Evolutionary conservation across 2,329 filamentous ascomycete species (phyloP).

Genomic region (Talaromyces pinophilus): DNA sequence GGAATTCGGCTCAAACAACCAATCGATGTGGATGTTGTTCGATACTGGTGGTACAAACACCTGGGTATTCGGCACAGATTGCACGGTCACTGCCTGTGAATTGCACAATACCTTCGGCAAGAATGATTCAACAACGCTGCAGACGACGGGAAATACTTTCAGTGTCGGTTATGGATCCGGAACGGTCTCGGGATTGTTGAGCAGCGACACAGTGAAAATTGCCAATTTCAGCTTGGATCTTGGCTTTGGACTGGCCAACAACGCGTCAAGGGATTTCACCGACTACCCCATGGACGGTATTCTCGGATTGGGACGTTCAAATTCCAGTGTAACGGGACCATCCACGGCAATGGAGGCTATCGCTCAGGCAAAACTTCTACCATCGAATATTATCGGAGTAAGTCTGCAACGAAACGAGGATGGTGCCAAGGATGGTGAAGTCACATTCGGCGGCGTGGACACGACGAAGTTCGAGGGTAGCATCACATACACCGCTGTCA

Average conservation of each 20-base stretch:
- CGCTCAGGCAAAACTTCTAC: conserved; percentile 56
- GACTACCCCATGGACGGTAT: conserved; percentile 87
- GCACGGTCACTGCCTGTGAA: conserved; percentile 65
- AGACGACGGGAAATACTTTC: conserved; percentile 58
- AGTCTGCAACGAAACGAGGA: conserved; percentile 69
- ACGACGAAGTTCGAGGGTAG: conserved; percentile 65
- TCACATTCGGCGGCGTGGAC: conserved; percentile 75
- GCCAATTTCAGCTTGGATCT: conserved; percentile 65
- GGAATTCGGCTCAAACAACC: conserved; percentile 51
- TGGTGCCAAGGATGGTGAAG: conserved; percentile 68
- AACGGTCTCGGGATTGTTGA: conserved; percentile 66
- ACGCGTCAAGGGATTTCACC: conserved; percentile 71
- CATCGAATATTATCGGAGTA: conserved; percentile 69
- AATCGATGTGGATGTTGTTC: conserved; percentile 56
- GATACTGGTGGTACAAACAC: conserved; percentile 65
- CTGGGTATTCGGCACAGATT: conserved; percentile 78
- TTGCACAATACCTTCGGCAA: conserved; percentile 70
- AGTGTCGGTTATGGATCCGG: conserved; percentile 76
- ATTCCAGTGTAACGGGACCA: conserved; percentile 45
- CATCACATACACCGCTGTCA: conserved; percentile 65
- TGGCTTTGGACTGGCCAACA: conserved; percentile 70
- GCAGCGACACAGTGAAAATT: conserved; percentile 66
- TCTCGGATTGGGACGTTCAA: conserved; percentile 70
- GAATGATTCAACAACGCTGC: conserved; percentile 64
- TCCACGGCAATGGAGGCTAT: conserved; percentile 56